These are phyloP conservation scores for Chaetomium strumarium DNA, from an alignment of 2,329 filamentous ascomycete species.

Conservation along the genomic window DNA sequence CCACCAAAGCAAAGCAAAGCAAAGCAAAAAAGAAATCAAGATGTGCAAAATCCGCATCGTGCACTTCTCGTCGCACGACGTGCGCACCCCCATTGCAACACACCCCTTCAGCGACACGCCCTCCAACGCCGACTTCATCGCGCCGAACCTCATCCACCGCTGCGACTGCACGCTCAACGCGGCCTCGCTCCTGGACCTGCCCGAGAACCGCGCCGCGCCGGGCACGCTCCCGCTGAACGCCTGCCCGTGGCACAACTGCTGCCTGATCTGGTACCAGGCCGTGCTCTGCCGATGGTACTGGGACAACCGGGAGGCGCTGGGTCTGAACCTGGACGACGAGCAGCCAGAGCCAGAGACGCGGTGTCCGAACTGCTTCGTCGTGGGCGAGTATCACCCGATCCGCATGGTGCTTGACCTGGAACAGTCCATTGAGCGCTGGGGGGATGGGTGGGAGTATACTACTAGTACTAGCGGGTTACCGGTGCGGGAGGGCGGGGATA, in stretches of 20 bases:
- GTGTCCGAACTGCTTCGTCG: background rate
- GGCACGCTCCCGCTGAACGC: background rate
- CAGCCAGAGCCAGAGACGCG: accelerated
- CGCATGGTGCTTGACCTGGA: background rate
- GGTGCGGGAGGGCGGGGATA: background rate
- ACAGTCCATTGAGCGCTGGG: no score
- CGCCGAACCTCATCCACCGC: background rate
- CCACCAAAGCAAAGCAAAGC: background rate
- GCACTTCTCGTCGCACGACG: conserved; percentile 9
- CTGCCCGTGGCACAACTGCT: conserved; percentile 6
- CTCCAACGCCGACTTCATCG: background rate
- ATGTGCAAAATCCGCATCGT: conserved; percentile 11
- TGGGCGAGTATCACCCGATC: background rate
- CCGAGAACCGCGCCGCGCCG: background rate
- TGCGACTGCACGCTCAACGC: background rate
- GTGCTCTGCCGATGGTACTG: background rate
- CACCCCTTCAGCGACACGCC: background rate
- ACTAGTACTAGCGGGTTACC: background rate
- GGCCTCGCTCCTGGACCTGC: background rate
- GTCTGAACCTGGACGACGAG: background rate
- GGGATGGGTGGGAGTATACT: no score
- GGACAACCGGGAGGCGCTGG: background rate
- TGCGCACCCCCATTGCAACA: background rate
- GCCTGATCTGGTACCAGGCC: background rate
- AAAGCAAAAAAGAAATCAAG: background rate